Evolutionary conservation across 345 rosid genomes (phyloP).

Genomic region (Firmiana major): DNA sequence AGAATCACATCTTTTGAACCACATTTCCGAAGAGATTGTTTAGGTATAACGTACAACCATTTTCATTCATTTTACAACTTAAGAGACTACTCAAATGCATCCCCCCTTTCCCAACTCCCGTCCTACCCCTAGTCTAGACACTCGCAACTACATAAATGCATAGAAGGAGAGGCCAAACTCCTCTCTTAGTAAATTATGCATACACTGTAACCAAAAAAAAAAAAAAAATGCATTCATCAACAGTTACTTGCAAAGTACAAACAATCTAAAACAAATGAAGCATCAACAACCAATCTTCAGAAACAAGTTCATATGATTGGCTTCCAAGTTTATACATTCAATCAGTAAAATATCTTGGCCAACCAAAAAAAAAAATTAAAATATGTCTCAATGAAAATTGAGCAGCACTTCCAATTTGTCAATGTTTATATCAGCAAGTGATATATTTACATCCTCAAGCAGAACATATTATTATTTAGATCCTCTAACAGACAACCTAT

Average conservation of each 20-base stretch:
- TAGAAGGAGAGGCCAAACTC: neutral
- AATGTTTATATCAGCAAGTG: neutral
- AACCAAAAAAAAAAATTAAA: too few species aligned
- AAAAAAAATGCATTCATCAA: neutral
- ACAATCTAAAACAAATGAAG: neutral
- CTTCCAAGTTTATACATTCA: too few species aligned
- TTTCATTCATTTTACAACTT: neutral
- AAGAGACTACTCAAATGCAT: neutral
- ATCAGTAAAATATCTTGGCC: too few species aligned
- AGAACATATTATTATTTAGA: too few species aligned
- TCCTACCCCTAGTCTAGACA: neutral
- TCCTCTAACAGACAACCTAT: neutral
- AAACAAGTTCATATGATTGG: too few species aligned
- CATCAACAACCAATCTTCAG: neutral
- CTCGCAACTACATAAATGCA: neutral
- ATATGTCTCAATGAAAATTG: neutral
- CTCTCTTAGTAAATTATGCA: neutral
- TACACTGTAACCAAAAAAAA: too few species aligned
- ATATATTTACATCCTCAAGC: neutral
- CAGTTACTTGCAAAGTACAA: neutral
- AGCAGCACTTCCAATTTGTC: neutral
- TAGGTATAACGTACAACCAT: too few species aligned
- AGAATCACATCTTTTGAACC: neutral
- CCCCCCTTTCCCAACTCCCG: neutral
- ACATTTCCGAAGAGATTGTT: neutral